phyloP scores from a whole-genome alignment of 257 asterid genomes.

The Nicotiana benthamiana region DNA sequence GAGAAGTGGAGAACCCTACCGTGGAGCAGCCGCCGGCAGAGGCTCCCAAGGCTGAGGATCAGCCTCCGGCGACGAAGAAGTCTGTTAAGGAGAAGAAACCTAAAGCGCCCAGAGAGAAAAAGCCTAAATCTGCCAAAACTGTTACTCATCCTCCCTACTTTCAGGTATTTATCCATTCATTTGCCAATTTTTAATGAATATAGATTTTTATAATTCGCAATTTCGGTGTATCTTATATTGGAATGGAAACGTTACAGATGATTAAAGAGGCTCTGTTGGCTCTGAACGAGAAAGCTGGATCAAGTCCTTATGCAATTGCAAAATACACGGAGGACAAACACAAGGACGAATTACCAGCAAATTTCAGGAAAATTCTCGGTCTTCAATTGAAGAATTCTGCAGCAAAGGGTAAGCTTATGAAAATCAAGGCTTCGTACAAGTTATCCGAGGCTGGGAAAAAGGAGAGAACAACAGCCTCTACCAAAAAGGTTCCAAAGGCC shows the following conservation, averaged over 20 bases:
- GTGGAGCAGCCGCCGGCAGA: constrained; percentile 21
- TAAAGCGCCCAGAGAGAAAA: constrained; percentile 43
- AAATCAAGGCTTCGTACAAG: constrained; percentile 69
- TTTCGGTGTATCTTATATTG: neutral
- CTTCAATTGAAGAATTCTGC: constrained; percentile 63
- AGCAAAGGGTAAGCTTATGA: constrained; percentile 46
- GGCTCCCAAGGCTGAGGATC: constrained; percentile 24
- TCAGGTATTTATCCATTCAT: constrained; percentile 23
- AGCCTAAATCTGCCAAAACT: constrained; percentile 37
- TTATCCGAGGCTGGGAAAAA: constrained; percentile 36
- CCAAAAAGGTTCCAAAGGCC: constrained; percentile 15
- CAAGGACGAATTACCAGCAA: constrained; percentile 46
- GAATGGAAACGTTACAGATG: constrained; percentile 34
- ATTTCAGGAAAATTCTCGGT: constrained; percentile 54
- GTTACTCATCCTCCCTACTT: constrained; percentile 67
- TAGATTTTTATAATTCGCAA: neutral
- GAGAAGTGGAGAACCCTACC: constrained; percentile 22
- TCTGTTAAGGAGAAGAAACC: constrained; percentile 41
- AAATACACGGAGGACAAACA: constrained; percentile 68
- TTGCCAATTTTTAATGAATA: neutral
- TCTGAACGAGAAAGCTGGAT: constrained; percentile 53
- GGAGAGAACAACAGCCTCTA: constrained; percentile 3
- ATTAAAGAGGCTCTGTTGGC: constrained; percentile 58
- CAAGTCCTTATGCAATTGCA: constrained; percentile 67
- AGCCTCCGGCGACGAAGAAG: constrained; percentile 13